phyloP scores from a whole-genome alignment of 768 basidiomycete species.

The Tulasnella sp. region DNA sequence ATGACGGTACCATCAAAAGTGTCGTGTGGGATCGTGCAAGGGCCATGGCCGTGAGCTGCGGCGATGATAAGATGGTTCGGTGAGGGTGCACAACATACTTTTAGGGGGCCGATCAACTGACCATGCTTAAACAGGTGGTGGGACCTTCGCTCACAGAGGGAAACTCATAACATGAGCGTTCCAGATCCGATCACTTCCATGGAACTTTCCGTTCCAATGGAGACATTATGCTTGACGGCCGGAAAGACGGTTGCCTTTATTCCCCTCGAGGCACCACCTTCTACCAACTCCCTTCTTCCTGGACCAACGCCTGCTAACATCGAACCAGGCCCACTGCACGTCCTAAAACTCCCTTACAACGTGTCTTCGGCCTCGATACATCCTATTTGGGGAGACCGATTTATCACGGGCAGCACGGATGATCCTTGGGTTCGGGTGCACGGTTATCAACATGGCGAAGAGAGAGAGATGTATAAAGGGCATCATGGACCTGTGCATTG shows the following conservation, averaged over 20 bases:
- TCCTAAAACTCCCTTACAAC: constrained; percentile 69
- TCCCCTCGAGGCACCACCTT: constrained; percentile 39
- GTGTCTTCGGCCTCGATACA: constrained; percentile 95
- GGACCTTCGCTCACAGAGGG: constrained; percentile 75
- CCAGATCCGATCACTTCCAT: constrained; percentile 83
- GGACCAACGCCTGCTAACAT: neutral
- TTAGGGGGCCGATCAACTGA: neutral
- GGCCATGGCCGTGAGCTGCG: constrained; percentile 72
- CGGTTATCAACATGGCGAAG: constrained; percentile 72
- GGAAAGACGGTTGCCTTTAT: constrained; percentile 92
- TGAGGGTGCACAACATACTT: constrained; percentile 32
- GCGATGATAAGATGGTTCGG: constrained; percentile 89
- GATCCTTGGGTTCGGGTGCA: constrained; percentile 98
- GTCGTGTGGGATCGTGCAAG: constrained; percentile 89
- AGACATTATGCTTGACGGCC: constrained; percentile 79
- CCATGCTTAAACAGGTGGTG: constrained; percentile 63
- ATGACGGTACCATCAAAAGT: constrained; percentile 86
- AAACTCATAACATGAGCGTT: constrained; percentile 64
- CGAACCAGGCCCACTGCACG: constrained; percentile 55
- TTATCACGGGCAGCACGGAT: constrained; percentile 79
- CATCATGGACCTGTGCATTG: constrained; percentile 97
- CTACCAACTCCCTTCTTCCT: neutral
- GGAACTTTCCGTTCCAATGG: constrained; percentile 78
- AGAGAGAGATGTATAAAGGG: constrained; percentile 86
- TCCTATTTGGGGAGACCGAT: constrained; percentile 77